Conservation (phyloP, 176 grass and related monocot genomes). For the Ampelocalamus luodianensis region DNA sequence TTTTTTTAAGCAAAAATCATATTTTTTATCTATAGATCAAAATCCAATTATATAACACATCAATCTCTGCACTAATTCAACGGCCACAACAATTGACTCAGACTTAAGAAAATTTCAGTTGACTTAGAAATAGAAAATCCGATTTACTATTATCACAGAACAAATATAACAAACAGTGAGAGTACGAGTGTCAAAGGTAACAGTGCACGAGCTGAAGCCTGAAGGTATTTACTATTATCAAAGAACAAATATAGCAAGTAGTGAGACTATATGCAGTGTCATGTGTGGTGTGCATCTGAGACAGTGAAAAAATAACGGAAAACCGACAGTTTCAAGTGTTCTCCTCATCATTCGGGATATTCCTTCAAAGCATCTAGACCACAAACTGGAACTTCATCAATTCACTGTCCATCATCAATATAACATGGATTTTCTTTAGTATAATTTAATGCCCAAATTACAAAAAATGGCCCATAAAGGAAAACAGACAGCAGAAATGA, state of each 20-base stretch:
- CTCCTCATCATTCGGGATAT: neutral
- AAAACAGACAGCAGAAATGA: conserved; percentile 11
- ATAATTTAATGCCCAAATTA: neutral
- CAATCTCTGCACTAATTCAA: no score
- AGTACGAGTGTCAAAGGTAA: neutral
- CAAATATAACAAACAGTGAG: neutral
- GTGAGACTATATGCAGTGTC: neutral
- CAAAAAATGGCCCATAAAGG: neutral
- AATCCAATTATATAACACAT: no score
- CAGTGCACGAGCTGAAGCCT: neutral
- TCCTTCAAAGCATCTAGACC: neutral
- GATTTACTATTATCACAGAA: neutral
- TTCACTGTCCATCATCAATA: neutral
- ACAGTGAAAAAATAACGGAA: neutral
- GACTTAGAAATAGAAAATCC: no score
- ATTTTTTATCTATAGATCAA: no score
- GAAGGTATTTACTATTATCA: neutral
- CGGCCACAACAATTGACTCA: no score
- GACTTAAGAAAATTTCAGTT: no score
- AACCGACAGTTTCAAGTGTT: neutral
- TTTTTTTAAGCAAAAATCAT: no score
- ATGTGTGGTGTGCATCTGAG: neutral
- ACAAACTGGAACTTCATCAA: neutral
- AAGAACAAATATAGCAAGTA: neutral
- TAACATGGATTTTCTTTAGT: neutral